Conservation (phyloP, 2,329 filamentous ascomycete genomes). For the Colletotrichum sansevieriae region DNA sequence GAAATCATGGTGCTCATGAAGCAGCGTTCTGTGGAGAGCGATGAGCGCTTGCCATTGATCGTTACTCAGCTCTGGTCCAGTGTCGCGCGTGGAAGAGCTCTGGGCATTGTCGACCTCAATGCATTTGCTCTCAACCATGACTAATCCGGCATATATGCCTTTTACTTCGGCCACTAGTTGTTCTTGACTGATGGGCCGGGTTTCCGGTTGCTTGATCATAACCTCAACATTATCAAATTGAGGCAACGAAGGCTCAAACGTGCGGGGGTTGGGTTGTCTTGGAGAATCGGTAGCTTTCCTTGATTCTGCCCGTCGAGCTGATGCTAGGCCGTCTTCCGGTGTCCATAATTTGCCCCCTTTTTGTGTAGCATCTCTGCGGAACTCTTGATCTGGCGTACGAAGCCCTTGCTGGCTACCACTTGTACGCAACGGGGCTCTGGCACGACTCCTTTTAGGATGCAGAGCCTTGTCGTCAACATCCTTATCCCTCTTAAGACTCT, state of each 20-base stretch:
- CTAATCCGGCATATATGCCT: conserved; percentile 84
- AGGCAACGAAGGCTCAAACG: rapidly evolving
- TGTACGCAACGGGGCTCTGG: neutral
- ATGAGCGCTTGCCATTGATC: conserved; percentile 90
- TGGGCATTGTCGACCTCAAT: conserved; percentile 83
- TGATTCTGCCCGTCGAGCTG: neutral
- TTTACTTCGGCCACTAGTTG: conserved; percentile 86
- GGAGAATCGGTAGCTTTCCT: too few species aligned
- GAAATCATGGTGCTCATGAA: conserved; percentile 89
- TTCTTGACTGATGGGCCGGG: conserved; percentile 78
- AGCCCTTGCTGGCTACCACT: too few species aligned
- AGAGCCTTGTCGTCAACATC: rapidly evolving
- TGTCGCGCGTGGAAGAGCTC: conserved; percentile 58
- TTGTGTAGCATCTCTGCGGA: neutral
- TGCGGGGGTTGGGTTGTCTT: rapidly evolving
- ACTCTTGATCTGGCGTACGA: rapidly evolving
- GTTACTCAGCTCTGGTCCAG: conserved; percentile 60
- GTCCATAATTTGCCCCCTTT: conserved; percentile 9
- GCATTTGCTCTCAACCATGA: conserved; percentile 89
- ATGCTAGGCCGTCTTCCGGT: neutral
- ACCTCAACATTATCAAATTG: neutral
- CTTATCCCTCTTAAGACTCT: neutral
- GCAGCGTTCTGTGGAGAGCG: conserved; percentile 81
- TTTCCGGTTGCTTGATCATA: conserved; percentile 67
- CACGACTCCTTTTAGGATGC: neutral